Evolutionary conservation across 108 stramenopile species (phyloP), one percentile per base, ranked within the genome.

Genomic region (Asterionellopsis glacialis): DNA sequence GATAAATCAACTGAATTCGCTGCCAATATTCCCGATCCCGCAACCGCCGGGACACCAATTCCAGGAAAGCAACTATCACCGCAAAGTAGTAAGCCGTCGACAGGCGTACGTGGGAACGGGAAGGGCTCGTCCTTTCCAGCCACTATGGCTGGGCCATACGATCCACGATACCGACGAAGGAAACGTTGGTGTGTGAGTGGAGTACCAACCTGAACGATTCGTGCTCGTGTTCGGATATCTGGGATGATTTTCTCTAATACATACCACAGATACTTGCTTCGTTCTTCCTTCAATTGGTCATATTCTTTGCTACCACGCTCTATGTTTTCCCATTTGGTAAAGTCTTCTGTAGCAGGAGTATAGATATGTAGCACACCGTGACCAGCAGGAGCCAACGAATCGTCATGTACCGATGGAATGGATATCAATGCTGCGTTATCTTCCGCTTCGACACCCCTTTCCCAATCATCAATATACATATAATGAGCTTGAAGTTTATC

Each of bases 21-120:
- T 3, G 87, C 91, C 11, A 90, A 48, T 12, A 90, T 73, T 5
- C 95, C 95, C 24, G 88, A 88, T n/a, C 92, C 95, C 0, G 91
- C 91, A 0, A 93, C 93, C 11, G 95, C 93, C 3, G 95, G 95
- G 13, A 95, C 92, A 22, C 95, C 95, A 54, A 94, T 94, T 12
- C 92, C 92, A 0, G 93, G 91, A 69, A 91, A 91, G 28, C 83
- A 85, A n/a, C 72, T 71, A 59, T 94, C 86, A 53, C 90, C 90
- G 47, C 84, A 84, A 19, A 84, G 44, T 22, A 80, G 63, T 21
- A 88, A 59, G 10, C 74, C 76, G 22, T 75, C 59, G 11, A 92
- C 44, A 9, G 91, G 91, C 1, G 83, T 83, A 0, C 52, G 57
- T 22, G 85, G 86, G 48, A 84, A 84, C 0, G 87, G 91, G 57